Conservation (phyloP, 2,329 filamentous ascomycete species). For the Sporothrix dimorphospora region DNA sequence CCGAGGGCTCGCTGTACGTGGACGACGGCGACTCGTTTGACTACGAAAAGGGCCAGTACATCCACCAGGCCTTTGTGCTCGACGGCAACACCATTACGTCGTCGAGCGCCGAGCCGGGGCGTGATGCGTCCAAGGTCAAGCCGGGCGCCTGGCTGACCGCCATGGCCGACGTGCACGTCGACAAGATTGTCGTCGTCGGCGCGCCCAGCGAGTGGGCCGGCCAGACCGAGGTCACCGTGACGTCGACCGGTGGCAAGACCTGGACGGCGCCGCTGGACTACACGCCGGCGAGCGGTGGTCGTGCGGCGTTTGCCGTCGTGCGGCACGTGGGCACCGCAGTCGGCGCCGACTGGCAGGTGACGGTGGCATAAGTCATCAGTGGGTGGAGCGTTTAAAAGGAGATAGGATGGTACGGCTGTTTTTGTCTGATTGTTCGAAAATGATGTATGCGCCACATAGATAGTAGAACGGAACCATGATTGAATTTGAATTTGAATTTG, state of each 20-base stretch:
- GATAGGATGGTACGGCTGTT: neutral
- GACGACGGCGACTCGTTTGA: constrained; percentile 96
- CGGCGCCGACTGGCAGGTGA: constrained; percentile 57
- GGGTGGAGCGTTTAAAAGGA: neutral
- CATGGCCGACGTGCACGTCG: constrained; percentile 77
- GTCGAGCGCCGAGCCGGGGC: constrained; percentile 67
- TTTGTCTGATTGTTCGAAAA: neutral
- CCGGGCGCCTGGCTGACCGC: constrained; percentile 75
- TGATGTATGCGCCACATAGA: neutral
- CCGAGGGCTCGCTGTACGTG: constrained; percentile 81
- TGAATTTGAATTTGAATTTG: neutral
- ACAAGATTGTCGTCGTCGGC: constrained; percentile 82
- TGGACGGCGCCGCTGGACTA: constrained; percentile 66
- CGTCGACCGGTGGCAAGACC: constrained; percentile 56
- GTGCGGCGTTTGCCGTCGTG: constrained; percentile 57
- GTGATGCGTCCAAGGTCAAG: constrained; percentile 56
- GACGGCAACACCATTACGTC: constrained; percentile 57
- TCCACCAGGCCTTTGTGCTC: constrained; percentile 80
- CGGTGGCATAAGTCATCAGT: constrained; percentile 40
- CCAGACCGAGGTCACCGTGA: constrained; percentile 61
- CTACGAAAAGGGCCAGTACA: constrained; percentile 81
- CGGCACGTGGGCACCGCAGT: constrained; percentile 56
- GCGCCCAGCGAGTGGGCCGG: constrained; percentile 72
- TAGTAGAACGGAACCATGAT: neutral
- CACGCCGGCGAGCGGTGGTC: constrained; percentile 50